Base-by-base conservation (phyloP, 2,329 filamentous ascomycete genomes). In the Arthrobotrys pseudoclavata region DNA sequence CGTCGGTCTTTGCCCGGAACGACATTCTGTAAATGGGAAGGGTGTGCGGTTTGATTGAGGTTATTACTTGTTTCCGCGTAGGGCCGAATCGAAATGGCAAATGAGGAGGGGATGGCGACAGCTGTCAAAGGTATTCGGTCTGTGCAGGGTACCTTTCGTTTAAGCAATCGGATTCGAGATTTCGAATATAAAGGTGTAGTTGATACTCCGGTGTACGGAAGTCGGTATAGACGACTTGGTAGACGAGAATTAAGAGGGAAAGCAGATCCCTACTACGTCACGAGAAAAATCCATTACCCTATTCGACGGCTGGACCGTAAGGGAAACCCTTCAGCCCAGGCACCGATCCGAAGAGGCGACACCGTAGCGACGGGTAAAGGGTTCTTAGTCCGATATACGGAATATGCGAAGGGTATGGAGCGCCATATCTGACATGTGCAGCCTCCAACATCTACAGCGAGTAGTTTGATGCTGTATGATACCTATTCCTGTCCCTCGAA, bases 21-120 rank as follows among this genome's bases (percentile, higher is more conserved):
- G 67, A 77, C 74, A 71, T 77, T 71, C 74, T 77, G 60, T 47
- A 77, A 77, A 55, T 61, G 61, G 72, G 72, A 70, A 67, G 50
- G 52, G 34, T 29, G 55, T 50, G 60, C 50, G 60, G 67, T 18
- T 64, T 67, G 31, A 40, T 64, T 7, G 37, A 42, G 18, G 18
- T 47, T 48, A 52, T 29, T 55, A 50, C 47, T 50, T n/a, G 47
- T 50, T 55, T 74, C 69, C 62, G 69, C 62, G 47, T 29, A 74
- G 61, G 69, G 22, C 69, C 69, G 68, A 66, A 72, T 64, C 48
- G 60, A 72, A 66, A 72, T 57, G 69, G 60, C 61, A 60, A 50
- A 50, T 13, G 12, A 7, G 47, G 47, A 4, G 45, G 20, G 7
- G 50, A 57, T 48, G 60, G 69, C 60, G 69, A 53, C 69, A 67